These are phyloP conservation scores for Xylariaceae sp. DNA, from an alignment of 2,329 filamentous ascomycete species.

Conservation along the genomic window DNA sequence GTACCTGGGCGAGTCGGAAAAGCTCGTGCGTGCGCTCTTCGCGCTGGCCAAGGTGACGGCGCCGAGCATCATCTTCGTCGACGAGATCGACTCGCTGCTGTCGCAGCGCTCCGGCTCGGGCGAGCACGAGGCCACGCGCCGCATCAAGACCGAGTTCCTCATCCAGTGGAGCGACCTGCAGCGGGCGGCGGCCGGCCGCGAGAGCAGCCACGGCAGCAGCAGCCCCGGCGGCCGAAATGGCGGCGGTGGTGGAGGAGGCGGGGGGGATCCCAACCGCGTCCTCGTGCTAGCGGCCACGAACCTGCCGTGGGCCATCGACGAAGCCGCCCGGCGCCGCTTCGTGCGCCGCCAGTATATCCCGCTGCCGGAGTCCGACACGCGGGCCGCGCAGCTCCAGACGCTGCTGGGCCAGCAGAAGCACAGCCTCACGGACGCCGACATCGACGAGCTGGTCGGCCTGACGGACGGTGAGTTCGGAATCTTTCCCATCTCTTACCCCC, in stretches of 20 bases:
- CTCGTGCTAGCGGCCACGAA: constrained; percentile 94
- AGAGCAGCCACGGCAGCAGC: constrained; percentile 58
- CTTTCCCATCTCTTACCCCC: constrained; percentile 3
- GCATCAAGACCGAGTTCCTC: constrained; percentile 96
- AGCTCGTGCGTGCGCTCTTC: constrained; percentile 88
- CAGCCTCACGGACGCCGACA: constrained; percentile 61
- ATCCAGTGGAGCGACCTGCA: constrained; percentile 97
- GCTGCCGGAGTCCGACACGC: constrained; percentile 75
- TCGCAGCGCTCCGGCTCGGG: constrained; percentile 75
- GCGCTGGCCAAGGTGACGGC: constrained; percentile 80
- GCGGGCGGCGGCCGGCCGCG: constrained; percentile 80
- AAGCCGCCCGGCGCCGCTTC: constrained; percentile 84
- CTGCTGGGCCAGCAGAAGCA: constrained; percentile 86
- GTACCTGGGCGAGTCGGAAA: constrained; percentile 93
- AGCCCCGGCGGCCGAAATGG: constrained; percentile 38
- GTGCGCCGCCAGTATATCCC: constrained; percentile 94
- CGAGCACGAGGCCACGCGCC: constrained; percentile 85
- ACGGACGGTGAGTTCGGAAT: constrained; percentile 63
- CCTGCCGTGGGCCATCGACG: constrained; percentile 94
- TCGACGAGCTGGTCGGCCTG: constrained; percentile 63
- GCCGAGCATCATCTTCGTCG: constrained; percentile 95
- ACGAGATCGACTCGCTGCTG: constrained; percentile 92
- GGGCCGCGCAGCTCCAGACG: constrained; percentile 69
- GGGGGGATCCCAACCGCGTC: constrained; percentile 77
- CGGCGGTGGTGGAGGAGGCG: not conserved